Percentiles rank a stretch among this genome's conserved stretches.
phyloP scores from a whole-genome alignment of 176 grass and related monocot genomes.

The Echinochloa phyllopogon region DNA sequence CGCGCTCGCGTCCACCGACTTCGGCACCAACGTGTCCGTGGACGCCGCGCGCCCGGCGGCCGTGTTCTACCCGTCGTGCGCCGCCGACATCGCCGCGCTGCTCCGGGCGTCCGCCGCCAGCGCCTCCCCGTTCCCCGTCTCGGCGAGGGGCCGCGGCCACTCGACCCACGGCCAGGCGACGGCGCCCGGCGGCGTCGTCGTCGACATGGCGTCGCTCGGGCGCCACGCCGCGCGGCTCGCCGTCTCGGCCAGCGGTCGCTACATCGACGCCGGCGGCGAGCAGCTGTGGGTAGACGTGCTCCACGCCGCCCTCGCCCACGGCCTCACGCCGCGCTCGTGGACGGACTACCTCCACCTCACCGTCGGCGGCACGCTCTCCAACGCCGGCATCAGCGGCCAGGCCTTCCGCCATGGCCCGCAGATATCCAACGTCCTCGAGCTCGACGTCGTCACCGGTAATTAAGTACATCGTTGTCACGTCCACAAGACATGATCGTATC shows the following conservation, averaged over 20 bases:
- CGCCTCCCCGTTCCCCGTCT: constrained; percentile 54
- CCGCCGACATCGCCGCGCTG: constrained; percentile 61
- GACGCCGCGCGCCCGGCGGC: constrained; percentile 32
- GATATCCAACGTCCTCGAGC: constrained; percentile 75
- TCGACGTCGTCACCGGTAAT: constrained; percentile 73
- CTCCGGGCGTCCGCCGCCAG: constrained; percentile 44
- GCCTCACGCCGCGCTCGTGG: constrained; percentile 55
- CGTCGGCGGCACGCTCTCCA: constrained; percentile 76
- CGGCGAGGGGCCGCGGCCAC: constrained; percentile 62
- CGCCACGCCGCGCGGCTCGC: constrained; percentile 11
- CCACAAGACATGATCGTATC: not conserved
- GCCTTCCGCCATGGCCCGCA: constrained; percentile 61
- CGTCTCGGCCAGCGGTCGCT: constrained; percentile 24
- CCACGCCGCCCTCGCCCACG: constrained; percentile 44
- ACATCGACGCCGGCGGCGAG: constrained; percentile 76
- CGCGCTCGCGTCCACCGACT: constrained; percentile 48
- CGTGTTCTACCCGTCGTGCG: constrained; percentile 60
- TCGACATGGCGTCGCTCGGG: constrained; percentile 67
- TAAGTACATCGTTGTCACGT: not conserved
- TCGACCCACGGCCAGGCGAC: constrained; percentile 56
- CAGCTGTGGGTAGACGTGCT: constrained; percentile 81
- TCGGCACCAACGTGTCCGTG: constrained; percentile 45
- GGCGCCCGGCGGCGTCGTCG: constrained; percentile 51
- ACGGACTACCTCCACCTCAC: constrained; percentile 74
- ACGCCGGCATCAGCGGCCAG: constrained; percentile 73